Base-by-base conservation (phyloP, 2,329 filamentous ascomycete genomes). In the Hysterium pulicare region DNA sequence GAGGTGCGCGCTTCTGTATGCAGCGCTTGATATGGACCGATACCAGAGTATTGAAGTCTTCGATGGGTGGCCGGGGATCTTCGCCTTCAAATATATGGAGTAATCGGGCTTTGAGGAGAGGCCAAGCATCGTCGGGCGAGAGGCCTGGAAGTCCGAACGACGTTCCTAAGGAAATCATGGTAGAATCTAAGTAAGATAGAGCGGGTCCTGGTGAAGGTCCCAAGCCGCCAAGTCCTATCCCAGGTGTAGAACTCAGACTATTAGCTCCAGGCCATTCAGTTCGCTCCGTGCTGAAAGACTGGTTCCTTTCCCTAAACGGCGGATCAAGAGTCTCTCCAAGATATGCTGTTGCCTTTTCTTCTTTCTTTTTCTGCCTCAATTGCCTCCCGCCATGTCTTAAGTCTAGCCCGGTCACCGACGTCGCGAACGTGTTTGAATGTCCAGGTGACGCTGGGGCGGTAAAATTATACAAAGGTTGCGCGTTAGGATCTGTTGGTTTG, bases 31-130 rank as follows among this genome's bases (percentile, higher is more conserved):
- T 82, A 59, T 93, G 87, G 53, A 88, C 79, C 49, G 77, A 78
- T n/a, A 91, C 87, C 1, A 91, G 76, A 15, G 83, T 76, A 57
- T 94, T 94, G 57, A 93, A 83, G 57, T 91, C 87, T 62, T 94
- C 88, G 5, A 93, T 80, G 0, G 87, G 87, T n/a, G 87, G 73
- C 26, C 86, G 78, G 15, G 90, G 69, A 49, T 90, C 86, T 58
- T 91, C 87, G 22, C 86, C 87, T 51, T 90, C 86, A 51, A 93
- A 94, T 2, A 93, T 81, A 43, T 85, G 79, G 4, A 91, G 71
- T 31, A 93, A 71, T 52, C 87, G 84, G 3, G 85, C 83, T 64
- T 86, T 89, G 15, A 93, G 66, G 44, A 86, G 81, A 0, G 87
- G 86, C 87, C 87, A 93, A 5, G 87, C 88, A 63, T 93, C 87